Evolutionary conservation across 139 green algal genomes (phyloP).

Genomic region (Chlorokybus atmophyticus): DNA sequence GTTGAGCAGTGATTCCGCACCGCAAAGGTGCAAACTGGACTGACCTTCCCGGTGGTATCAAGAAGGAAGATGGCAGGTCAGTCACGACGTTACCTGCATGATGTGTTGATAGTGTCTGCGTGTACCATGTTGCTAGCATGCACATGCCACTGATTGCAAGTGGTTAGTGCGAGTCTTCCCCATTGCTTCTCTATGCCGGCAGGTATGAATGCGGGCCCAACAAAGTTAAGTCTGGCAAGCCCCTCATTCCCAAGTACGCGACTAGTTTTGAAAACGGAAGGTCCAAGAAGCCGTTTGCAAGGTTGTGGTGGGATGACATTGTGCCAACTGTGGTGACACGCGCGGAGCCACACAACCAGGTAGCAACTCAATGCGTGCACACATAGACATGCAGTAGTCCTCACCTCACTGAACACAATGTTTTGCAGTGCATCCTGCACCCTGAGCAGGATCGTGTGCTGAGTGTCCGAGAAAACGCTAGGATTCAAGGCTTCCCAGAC

Average conservation of each 20-base stretch:
- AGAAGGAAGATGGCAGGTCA: too few species aligned
- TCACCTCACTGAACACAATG: background rate
- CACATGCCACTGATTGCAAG: too few species aligned
- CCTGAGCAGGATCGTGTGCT: constrained; percentile 50
- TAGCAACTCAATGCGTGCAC: background rate
- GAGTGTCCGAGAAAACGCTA: constrained; percentile 52
- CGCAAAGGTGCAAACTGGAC: too few species aligned
- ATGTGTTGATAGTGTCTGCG: too few species aligned
- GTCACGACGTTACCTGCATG: too few species aligned
- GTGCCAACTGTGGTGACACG: constrained; percentile 60
- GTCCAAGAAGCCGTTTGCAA: constrained; percentile 12
- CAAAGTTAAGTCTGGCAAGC: background rate
- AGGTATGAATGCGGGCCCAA: too few species aligned
- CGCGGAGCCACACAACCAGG: constrained; percentile 68
- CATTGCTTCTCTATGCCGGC: too few species aligned
- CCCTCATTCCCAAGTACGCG: background rate
- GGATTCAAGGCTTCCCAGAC: constrained; percentile 64
- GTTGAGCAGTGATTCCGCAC: too few species aligned
- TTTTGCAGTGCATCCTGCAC: constrained; percentile 37
- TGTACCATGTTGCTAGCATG: too few species aligned
- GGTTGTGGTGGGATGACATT: constrained; percentile 26
- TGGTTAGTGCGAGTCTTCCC: too few species aligned
- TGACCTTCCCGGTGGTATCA: too few species aligned
- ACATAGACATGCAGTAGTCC: background rate
- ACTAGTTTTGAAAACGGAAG: background rate